Percentiles rank a stretch among this genome's conserved stretches.
Evolutionary conservation across 2,329 filamentous ascomycete species (phyloP).

Genomic region (Exophiala dermatitidis): DNA sequence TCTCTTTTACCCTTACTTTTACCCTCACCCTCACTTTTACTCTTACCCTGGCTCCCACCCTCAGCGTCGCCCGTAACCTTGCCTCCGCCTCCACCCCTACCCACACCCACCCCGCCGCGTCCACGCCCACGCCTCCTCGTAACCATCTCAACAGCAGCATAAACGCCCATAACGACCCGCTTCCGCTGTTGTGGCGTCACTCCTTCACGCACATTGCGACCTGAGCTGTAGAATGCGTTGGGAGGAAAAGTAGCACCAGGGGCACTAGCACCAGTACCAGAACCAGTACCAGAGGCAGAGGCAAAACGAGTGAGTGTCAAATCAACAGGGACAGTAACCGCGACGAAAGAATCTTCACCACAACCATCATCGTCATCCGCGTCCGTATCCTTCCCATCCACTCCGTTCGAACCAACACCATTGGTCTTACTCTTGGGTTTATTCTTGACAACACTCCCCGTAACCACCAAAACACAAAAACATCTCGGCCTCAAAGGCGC

Average conservation of each 20-base stretch:
- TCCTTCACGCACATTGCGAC: conserved; percentile 27
- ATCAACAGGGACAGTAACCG: conserved; percentile 30
- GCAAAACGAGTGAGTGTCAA: conserved; percentile 6
- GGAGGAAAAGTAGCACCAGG: background rate
- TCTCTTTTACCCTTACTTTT: background rate
- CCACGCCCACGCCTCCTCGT: background rate
- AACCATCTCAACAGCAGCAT: conserved; percentile 25
- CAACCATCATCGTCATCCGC: conserved; percentile 10
- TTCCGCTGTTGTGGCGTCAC: conserved; percentile 25
- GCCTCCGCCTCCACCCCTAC: no score
- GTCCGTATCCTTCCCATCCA: no score
- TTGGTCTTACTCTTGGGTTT: no score
- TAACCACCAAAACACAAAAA: conserved; percentile 30
- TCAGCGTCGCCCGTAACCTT: no score
- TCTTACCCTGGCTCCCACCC: no score
- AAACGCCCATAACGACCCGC: conserved; percentile 26
- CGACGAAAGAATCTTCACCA: conserved; percentile 22
- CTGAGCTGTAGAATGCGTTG: conserved; percentile 27
- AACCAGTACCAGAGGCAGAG: no score
- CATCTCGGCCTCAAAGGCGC: conserved; percentile 26
- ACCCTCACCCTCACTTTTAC: no score
- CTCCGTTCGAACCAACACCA: no score
- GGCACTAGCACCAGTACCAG: no score
- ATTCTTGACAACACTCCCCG: conserved; percentile 18
- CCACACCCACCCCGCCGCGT: background rate